A percentile compares a stretch with the other conserved stretches of the same genome.
Evolutionary conservation across 768 basidiomycete genomes (phyloP).

Genomic region (Chalciporus pseudorubinellus): DNA sequence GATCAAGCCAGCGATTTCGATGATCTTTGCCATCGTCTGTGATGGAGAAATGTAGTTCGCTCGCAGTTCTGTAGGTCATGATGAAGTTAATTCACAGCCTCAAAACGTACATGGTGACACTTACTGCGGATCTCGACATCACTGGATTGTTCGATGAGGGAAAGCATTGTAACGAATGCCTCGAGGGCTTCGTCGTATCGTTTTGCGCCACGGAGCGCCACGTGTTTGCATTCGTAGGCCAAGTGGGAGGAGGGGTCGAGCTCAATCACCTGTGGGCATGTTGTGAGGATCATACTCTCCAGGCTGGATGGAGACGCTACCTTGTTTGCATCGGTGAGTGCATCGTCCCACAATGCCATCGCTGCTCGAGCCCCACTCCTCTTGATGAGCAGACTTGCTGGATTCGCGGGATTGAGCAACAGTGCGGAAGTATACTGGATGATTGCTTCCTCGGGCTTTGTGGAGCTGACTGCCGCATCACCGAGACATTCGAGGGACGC

Average conservation of each 20-base stretch:
- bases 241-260: neutral
- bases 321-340: conserved; percentile 8
- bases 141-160: conserved; percentile 2
- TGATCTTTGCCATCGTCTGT: neutral
- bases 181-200: conserved; percentile 5
- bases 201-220: neutral
- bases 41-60: neutral
- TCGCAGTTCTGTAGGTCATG: neutral
- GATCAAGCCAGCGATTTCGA: no score
- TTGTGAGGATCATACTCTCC: neutral
- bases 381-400: neutral
- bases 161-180: conserved; percentile 1
- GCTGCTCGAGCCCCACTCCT: conserved; percentile 6
- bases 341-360: conserved; percentile 6
- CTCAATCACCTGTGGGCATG: neutral
- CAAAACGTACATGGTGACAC: neutral
- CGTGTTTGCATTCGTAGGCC: conserved; percentile 1
- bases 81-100: neutral
- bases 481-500: conserved; percentile 1
- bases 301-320: neutral
- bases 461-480: neutral
- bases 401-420: neutral
- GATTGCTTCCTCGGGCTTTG: neutral
- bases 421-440: conserved; percentile 2
- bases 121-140: conserved; percentile 2